These are phyloP conservation scores for Rubia yunnanensis DNA, from an alignment of 257 asterid species.

Conservation along the genomic window DNA sequence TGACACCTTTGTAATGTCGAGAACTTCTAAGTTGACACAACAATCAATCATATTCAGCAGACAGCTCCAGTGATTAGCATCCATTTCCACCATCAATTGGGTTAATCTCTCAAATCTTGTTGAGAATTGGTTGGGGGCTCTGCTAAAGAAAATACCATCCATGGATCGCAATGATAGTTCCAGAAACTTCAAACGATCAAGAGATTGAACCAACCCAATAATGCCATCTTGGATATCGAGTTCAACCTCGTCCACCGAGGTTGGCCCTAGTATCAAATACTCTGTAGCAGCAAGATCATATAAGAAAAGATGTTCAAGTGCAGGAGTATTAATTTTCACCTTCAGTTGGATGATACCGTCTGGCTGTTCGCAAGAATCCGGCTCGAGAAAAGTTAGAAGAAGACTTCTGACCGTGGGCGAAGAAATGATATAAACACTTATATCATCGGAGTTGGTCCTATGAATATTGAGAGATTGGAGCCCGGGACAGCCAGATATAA, in stretches of 20 bases:
- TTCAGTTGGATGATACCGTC: not conserved
- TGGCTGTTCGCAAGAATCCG: not conserved
- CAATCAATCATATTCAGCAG: not conserved
- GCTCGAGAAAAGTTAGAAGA: not conserved
- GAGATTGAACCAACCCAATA: not conserved
- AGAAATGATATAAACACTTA: not conserved
- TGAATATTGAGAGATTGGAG: not conserved
- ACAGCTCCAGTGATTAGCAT: not conserved
- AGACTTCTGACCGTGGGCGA: not conserved
- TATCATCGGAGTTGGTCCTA: not conserved
- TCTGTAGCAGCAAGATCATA: not conserved
- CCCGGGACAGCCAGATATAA: not conserved
- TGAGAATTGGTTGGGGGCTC: not conserved
- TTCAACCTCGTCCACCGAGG: not conserved
- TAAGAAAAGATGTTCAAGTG: not conserved
- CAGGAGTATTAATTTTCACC: not conserved
- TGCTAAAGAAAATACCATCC: not conserved
- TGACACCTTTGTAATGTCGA: not conserved
- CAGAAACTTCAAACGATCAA: not conserved
- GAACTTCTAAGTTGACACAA: not conserved
- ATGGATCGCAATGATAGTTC: not conserved
- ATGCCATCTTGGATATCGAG: not conserved
- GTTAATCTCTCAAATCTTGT: not conserved
- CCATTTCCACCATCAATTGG: not conserved
- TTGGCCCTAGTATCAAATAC: not conserved